A percentile compares a stretch with the other conserved stretches of the same genome.
phyloP scores from a whole-genome alignment of 306 rosid species.

The Medicago arabica region DNA sequence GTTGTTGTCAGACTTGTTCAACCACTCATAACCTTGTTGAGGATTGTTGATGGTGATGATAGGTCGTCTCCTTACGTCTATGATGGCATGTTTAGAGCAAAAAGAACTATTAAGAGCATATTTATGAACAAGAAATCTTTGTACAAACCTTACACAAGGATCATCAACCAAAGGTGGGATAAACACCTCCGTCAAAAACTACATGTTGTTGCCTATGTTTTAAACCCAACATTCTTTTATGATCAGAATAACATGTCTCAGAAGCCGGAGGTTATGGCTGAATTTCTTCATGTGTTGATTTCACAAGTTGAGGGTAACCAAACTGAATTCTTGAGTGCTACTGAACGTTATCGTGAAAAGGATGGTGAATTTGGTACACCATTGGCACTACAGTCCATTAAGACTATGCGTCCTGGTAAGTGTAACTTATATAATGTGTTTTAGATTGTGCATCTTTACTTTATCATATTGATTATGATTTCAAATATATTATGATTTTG shows the following conservation, averaged over 20 bases:
- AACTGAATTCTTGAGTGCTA: too few relatives aligned
- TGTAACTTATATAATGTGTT: too few relatives aligned
- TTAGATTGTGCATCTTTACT: too few relatives aligned
- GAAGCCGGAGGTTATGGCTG: background rate
- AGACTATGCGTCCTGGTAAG: too few relatives aligned
- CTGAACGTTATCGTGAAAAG: too few relatives aligned
- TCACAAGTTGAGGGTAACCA: background rate
- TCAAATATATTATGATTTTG: too few relatives aligned
- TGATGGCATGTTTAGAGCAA: slow-evolving; percentile 1
- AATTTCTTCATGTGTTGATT: background rate
- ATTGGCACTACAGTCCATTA: too few relatives aligned
- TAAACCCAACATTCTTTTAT: background rate
- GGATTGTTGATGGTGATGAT: too few relatives aligned
- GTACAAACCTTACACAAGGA: background rate
- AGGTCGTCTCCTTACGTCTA: background rate
- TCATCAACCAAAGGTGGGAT: background rate
- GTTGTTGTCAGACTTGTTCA: background rate
- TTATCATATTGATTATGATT: too few relatives aligned
- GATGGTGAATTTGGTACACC: too few relatives aligned
- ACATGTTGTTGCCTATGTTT: background rate
- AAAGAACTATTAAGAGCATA: background rate
- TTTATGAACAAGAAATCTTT: background rate
- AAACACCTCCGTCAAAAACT: background rate
- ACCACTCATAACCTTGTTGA: background rate
- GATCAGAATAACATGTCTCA: background rate